Percentiles rank a stretch among this genome's conserved stretches.
Conservation (phyloP, 2,329 filamentous ascomycete species). For the Epichloe uncinata region DNA sequence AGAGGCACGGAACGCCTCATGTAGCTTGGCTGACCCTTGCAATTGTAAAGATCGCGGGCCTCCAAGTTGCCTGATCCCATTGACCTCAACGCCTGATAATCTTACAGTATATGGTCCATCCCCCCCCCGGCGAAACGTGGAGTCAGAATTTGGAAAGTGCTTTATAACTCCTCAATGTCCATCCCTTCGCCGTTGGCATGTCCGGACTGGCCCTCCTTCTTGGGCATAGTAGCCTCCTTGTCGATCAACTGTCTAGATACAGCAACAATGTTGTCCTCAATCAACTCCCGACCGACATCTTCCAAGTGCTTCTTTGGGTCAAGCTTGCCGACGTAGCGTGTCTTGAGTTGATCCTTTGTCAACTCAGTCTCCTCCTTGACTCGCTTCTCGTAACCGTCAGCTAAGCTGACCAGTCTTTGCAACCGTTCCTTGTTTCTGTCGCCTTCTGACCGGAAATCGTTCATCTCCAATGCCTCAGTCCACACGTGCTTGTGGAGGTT, state of each 20-base stretch:
- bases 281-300: constrained; percentile 88
- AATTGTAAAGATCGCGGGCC: not conserved
- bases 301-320: constrained; percentile 99
- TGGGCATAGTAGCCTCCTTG: constrained; percentile 90
- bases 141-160: not conserved
- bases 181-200: constrained; percentile 46
- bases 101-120: constrained; percentile 15
- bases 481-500: constrained; percentile 99
- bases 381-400: constrained; percentile 95
- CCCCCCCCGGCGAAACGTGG: constrained; percentile 9
- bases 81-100: constrained; percentile 19
- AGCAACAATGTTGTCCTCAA: constrained; percentile 98
- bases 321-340: constrained; percentile 95
- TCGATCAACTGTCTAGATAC: constrained; percentile 99
- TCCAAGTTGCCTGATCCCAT: constrained; percentile 13
- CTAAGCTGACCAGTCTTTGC: constrained; percentile 73
- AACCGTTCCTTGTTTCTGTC: constrained; percentile 77
- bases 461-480: constrained; percentile 96
- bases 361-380: constrained; percentile 98
- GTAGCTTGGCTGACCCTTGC: not conserved
- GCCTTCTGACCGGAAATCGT: constrained; percentile 79
- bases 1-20: not conserved
- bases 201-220: constrained; percentile 44
- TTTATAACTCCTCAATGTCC: constrained; percentile 46
- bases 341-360: constrained; percentile 95